Evolutionary conservation across 441 rosid genomes (phyloP), one percentile per base, ranked within the genome.

Genomic region (Adansonia rubrostipa): DNA sequence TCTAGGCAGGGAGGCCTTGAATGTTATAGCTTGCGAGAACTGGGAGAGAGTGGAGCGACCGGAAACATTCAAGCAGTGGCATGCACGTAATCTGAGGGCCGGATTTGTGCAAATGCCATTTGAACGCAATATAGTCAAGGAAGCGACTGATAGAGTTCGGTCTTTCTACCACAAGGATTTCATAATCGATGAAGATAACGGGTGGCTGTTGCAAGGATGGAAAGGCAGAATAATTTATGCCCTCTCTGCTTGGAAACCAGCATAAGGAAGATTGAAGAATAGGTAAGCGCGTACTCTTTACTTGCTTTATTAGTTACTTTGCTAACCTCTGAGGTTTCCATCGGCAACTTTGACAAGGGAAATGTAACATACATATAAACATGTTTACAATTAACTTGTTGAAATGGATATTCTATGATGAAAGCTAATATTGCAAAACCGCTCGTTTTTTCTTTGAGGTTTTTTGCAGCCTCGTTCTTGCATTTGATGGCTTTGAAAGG

Each of bases 31-130:
- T 8, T 94, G 98, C 15, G 98, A 94, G 84, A 93, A 94, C 28
- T 91, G 91, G 93, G 97, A 94, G 73, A 88, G 98, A 85, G 93
- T 90, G 73, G 98, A 92, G 92, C 90, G 98, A 79, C 98, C 98
- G 6, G 97, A 94, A 84, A 93, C 97, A 4, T 89, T 90, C 85
- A 94, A 92, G 87, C 98, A 94, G 85, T 94, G 97, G 98, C 97
- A 90, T 47, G 85, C 89, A 48, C 90, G 97, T 20, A 86, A 84
- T 79, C 81, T 87, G 70, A 91, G 95, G 85, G 92, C 97, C 40
- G 93, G 98, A 67, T 85, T 92, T 70, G 77, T 81, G 67, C 96
- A 91, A 85, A 75, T 86, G 60, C 82, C 92, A 28, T 87, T 92
- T 54, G 89, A 89, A 50, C 74, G 82, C 28, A 84, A 73, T 45